A percentile compares a stretch with the other conserved stretches of the same genome.
Evolutionary conservation across 176 grass and related monocot species (phyloP).

Genomic region (Cenchrus purpureus): DNA sequence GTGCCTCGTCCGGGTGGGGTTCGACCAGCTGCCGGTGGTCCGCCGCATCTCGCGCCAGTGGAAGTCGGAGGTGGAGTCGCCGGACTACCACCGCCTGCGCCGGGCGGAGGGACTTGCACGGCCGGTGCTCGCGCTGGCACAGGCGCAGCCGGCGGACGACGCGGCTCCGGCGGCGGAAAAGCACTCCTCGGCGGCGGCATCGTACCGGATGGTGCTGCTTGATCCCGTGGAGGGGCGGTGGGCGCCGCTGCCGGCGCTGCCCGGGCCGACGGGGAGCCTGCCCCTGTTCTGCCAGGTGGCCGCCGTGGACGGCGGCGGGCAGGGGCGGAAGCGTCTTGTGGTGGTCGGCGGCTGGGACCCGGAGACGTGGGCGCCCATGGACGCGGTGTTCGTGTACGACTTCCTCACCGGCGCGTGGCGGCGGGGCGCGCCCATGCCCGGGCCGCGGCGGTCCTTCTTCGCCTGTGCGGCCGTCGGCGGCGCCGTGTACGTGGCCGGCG

Average conservation of each 20-base stretch:
- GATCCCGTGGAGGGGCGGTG: constrained; percentile 53
- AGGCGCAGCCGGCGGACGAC: constrained; percentile 29
- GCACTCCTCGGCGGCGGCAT: constrained; percentile 16
- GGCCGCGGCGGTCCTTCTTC: constrained; percentile 77
- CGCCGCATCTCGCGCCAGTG: constrained; percentile 75
- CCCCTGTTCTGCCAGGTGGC: constrained; percentile 89
- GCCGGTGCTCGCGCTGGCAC: constrained; percentile 44
- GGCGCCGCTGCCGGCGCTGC: constrained; percentile 51
- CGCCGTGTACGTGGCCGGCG: constrained; percentile 75
- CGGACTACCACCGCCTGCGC: constrained; percentile 51
- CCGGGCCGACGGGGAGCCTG: constrained; percentile 41
- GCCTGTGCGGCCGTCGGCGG: constrained; percentile 55
- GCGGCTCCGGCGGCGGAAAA: constrained; percentile 18
- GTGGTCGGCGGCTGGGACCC: constrained; percentile 85
- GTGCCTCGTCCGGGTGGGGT: constrained; percentile 83
- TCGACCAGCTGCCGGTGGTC: constrained; percentile 62
- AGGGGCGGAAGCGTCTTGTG: constrained; percentile 57
- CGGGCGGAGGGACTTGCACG: constrained; percentile 43
- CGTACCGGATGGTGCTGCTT: constrained; percentile 61
- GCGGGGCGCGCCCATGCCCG: constrained; percentile 55
- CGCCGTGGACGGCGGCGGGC: constrained; percentile 36
- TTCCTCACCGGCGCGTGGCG: constrained; percentile 64
- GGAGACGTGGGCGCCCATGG: constrained; percentile 71
- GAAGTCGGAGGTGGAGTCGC: constrained; percentile 76
- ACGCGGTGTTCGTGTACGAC: constrained; percentile 79